Conservation (phyloP, 331 rosid species). For the Prunus yedoensis region DNA sequence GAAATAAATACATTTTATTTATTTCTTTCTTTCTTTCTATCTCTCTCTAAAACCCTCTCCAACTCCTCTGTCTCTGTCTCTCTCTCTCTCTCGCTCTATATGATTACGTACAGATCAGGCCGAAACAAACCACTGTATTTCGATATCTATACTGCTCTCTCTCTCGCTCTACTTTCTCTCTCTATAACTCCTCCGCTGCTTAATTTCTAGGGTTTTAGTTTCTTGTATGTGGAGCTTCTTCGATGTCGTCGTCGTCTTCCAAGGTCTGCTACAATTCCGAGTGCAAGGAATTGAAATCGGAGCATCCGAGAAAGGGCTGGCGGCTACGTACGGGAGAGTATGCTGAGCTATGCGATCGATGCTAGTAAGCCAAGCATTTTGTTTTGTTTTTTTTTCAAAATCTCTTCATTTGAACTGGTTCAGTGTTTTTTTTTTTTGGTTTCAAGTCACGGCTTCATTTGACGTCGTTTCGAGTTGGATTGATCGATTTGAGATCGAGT, state of each 20-base stretch:
- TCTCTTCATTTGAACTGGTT: not conserved
- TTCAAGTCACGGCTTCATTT: conserved; percentile 1
- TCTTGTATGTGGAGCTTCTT: conserved; percentile 15
- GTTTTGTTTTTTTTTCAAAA: not conserved
- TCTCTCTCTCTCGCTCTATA: conserved; percentile 26
- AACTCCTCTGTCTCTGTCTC: conserved; percentile 32
- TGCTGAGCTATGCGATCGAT: conserved; percentile 93
- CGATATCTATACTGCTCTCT: not conserved
- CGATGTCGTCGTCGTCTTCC: conserved; percentile 46
- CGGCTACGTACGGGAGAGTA: conserved; percentile 80
- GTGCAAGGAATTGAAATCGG: conserved; percentile 80
- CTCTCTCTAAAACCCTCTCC: conserved; percentile 32
- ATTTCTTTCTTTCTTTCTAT: not conserved
- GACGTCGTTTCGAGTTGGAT: conserved; percentile 12
- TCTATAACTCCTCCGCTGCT: not conserved
- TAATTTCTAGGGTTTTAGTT: conserved; percentile 28
- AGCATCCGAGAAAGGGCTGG: conserved; percentile 85
- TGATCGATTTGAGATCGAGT: conserved; percentile 25
- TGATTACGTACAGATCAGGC: conserved; percentile 64
- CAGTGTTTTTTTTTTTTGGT: conserved; percentile 2
- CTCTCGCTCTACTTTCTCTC: not conserved
- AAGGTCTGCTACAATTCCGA: conserved; percentile 71
- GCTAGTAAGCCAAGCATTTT: conserved; percentile 60
- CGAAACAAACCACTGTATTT: conserved; percentile 34
- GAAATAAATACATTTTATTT: conserved; percentile 1